Base-by-base conservation (phyloP, 2,329 filamentous ascomycete genomes). In the Exserohilum rostratum region DNA sequence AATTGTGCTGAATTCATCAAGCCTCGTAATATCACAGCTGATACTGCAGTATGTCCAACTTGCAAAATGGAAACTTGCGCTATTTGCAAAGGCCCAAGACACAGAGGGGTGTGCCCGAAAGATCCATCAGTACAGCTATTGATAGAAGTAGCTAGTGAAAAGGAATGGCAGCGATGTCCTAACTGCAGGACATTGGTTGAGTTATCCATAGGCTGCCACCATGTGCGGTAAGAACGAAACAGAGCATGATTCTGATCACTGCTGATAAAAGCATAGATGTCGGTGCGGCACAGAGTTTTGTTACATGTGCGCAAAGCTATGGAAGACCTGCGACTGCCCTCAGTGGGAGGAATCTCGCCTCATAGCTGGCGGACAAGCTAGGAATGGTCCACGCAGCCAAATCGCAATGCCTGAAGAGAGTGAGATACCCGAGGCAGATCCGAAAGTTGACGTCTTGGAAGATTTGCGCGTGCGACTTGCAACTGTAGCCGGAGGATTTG, bases 241-340 rank as follows among this genome's bases (percentile, higher is more conserved):
- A 15, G 3, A n/a, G 7, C 3, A n/a, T 25, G 18, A 27, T 5
- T 7, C n/a, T 25, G 10, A 42, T n/a, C 38, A 27, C 9, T 9
- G 17, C 35, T 22, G 35, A 38, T 15, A 11, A 12, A n/a, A 11
- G 2, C 3, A 12, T 18, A 58, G 60, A 47, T 62, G 60, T 43
- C 48, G 38, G 37, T 91, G 89, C 73, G 82, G 84, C 55, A 83
- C 85, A 6, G 80, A 90, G 58, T 90, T 91, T 66, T 91, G 89
- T 74, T 88, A 87, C 62, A 80, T 85, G 4, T 88, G 86, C 64
- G 85, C 84, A 31, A 83, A 82, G 29, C 44, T 5, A 5, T 66
- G 65, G 65, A 63, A 61, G 51, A 58, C 55, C 11, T 59, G 60
- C 29, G 15, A 22, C 5, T 62, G 57, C 34, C 35, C 35, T 18